Percentiles rank a stretch among this genome's conserved stretches.
These are phyloP conservation scores for Gnomoniopsis sp. DNA, from an alignment of 2,329 filamentous ascomycete species.

Conservation along the genomic window DNA sequence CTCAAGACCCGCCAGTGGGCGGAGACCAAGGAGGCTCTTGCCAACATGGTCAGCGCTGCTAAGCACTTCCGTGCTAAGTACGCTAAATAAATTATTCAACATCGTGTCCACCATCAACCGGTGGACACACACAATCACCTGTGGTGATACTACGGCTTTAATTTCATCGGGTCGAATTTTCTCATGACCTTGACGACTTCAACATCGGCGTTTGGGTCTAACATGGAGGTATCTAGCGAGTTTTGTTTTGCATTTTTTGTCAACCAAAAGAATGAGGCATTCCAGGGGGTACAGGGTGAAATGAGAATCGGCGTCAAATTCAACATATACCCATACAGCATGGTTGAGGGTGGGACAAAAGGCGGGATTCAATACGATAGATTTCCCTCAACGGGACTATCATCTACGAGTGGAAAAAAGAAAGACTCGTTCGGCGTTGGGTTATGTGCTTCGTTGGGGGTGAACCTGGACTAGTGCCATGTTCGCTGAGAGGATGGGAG, in stretches of 20 bases:
- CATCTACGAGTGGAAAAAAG: conserved; percentile 13
- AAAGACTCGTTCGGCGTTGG: conserved; percentile 14
- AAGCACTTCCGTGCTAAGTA: conserved; percentile 95
- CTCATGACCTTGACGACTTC: conserved; percentile 41
- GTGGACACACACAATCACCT: conserved; percentile 24
- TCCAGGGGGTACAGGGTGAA: conserved; percentile 9
- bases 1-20: conserved; percentile 98
- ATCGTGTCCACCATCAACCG: conserved; percentile 22
- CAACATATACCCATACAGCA: conserved; percentile 22
- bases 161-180: conserved; percentile 28
- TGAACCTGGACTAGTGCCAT: not conserved
- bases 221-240: conserved; percentile 11
- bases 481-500: not conserved
- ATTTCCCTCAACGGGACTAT: conserved; percentile 20
- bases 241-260: conserved; percentile 16
- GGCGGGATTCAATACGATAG: conserved; percentile 12
- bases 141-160: conserved; percentile 1
- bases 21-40: conserved; percentile 94
- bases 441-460: conserved; percentile 3
- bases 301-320: conserved; percentile 17
- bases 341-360: conserved; percentile 12
- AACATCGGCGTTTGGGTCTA: conserved; percentile 51
- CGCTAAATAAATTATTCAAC: conserved; percentile 51
- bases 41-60: conserved; percentile 97
- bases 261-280: conserved; percentile 18